These are phyloP conservation scores for Xerocomus amazonicus DNA, from an alignment of 1,284 basidiomycete species.

Conservation along the genomic window DNA sequence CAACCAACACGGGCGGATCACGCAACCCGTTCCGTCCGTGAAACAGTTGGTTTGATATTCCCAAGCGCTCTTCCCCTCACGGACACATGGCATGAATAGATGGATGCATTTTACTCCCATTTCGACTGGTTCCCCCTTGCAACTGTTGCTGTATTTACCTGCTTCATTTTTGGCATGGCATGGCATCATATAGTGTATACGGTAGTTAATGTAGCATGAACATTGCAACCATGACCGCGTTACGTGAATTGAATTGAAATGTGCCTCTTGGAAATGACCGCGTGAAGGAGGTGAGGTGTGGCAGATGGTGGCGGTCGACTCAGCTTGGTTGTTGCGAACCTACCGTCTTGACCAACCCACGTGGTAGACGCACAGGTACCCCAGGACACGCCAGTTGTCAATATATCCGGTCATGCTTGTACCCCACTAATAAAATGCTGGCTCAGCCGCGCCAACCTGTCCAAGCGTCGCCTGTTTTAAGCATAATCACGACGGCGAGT, in stretches of 20 bases:
- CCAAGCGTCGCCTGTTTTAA: conserved; percentile 34
- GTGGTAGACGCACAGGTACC: conserved; percentile 25
- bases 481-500: conserved; percentile 4
- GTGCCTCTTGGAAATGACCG: conserved; percentile 27
- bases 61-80: conserved; percentile 17
- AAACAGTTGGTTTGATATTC: conserved; percentile 12
- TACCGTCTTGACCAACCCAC: conserved; percentile 19
- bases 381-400: conserved; percentile 16
- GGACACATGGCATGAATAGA: conserved; percentile 17
- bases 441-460: conserved; percentile 18
- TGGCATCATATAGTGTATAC: conserved; percentile 15
- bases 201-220: conserved; percentile 26
- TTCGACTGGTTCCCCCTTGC: conserved; percentile 10
- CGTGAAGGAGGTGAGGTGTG: conserved; percentile 17
- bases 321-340: conserved; percentile 15
- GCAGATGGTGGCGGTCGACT: conserved; percentile 17
- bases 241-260: not conserved
- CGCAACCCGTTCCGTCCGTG: conserved; percentile 49
- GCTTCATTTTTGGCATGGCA: conserved; percentile 8
- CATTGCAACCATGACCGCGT: not conserved
- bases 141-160: conserved; percentile 25
- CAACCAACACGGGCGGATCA: conserved; percentile 40
- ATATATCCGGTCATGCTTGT: conserved; percentile 23
- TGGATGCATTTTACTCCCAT: not conserved
- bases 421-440: conserved; percentile 16